These are phyloP conservation scores for Diaporthe destruens DNA, from an alignment of 2,329 filamentous ascomycete genomes.

Conservation along the genomic window DNA sequence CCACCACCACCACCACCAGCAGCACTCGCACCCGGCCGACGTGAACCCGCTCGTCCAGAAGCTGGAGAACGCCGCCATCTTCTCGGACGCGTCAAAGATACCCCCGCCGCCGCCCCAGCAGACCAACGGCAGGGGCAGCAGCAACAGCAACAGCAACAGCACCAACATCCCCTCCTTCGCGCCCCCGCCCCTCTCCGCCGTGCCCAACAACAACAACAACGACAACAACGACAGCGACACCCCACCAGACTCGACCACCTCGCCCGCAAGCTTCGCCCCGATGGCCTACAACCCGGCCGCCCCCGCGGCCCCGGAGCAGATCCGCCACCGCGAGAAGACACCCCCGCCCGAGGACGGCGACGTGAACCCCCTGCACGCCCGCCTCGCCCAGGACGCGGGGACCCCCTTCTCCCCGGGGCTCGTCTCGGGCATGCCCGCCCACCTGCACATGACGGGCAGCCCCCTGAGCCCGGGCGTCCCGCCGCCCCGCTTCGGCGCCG, in stretches of 20 bases:
- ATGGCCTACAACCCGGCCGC: constrained; percentile 86
- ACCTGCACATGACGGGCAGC: constrained; percentile 50
- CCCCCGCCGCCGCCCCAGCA: constrained; percentile 42
- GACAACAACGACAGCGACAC: constrained; percentile 48
- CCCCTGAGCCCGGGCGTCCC: constrained; percentile 56
- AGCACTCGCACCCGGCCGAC: constrained; percentile 51
- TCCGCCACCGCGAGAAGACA: constrained; percentile 82
- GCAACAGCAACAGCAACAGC: constrained; percentile 38
- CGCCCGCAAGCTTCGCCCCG: constrained; percentile 66
- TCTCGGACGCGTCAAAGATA: constrained; percentile 66
- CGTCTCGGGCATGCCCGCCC: constrained; percentile 52
- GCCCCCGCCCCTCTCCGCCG: constrained; percentile 56
- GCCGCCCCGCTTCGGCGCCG: constrained; percentile 52
- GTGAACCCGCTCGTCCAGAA: constrained; percentile 80
- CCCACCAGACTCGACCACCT: constrained; percentile 32
- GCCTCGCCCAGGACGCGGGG: constrained; percentile 67
- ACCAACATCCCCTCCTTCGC: constrained; percentile 53
- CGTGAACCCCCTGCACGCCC: constrained; percentile 69
- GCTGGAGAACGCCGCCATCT: constrained; percentile 78
- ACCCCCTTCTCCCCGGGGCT: constrained; percentile 67
- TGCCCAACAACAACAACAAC: constrained; percentile 47
- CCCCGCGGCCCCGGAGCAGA: constrained; percentile 78
- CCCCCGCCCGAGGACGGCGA: constrained; percentile 79
- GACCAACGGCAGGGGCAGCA: constrained; percentile 19
- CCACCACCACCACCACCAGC: no score